Evolutionary conservation across 228 moss, liverwort and hornwort genomes (phyloP), one percentile per base, ranked within the genome.

Genomic region (Sphagnum fallax): DNA sequence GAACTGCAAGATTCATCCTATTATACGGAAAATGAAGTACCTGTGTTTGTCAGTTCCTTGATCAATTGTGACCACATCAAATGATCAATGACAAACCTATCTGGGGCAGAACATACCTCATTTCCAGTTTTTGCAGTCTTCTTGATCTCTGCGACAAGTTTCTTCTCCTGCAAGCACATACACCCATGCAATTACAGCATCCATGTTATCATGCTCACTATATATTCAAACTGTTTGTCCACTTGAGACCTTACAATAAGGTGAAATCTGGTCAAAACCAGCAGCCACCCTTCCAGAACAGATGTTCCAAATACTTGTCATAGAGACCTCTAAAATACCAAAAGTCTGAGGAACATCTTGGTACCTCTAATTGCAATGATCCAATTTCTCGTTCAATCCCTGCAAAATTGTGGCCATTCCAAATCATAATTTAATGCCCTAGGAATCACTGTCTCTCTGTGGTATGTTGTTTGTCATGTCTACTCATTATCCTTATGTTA

Each of bases 81-180:
- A 32, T 32, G 32, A 32, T 32, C 32, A 32, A 3, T 32, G 32
- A 32, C 32, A 32, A 32, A 32, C 32, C 32, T 12, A 55, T 55
- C 55, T 55, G 55, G 55, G 12, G 55, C 9, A 55, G 32, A 32
- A 32, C 32, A 55, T 55, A 97, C 96, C 87, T 97, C 91, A 67
- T 97, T 97, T 68, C 97, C 97, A 67, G 83, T 80, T 79, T 97
- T 97, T 1, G 97, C 97, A 65, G 97, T 97, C 81, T 97, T 97
- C 73, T 97, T 97, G 8, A 97, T 97, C 73, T 97, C 97, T 15
- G 97, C 97, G 16, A 97, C 93, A 18, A 97, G 82, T 70, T 97
- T 97, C 80, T 93, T 97, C 72, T 97, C 97, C 97, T 96, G 91
- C 52, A 78, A 10, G 7, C 49, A 62, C 61, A 61, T 55, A 55